Base-by-base conservation (phyloP, 192 early-diverging fungal genomes). In the Coemansia asiatica region DNA sequence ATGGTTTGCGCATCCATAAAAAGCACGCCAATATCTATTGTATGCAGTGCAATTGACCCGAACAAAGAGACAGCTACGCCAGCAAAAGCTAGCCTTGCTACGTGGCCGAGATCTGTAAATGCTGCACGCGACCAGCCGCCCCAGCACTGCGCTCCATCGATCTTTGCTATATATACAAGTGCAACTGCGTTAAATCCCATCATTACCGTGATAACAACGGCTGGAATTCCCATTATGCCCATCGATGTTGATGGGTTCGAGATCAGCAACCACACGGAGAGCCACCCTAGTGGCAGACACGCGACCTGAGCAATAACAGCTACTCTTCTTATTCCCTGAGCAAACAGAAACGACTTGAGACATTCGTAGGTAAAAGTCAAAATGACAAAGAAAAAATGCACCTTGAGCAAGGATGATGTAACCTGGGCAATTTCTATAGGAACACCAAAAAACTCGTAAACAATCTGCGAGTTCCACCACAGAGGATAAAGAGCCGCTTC, bases 291-390 rank as follows among this genome's bases (percentile, higher is more conserved):
- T 6, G 91, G 91, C 21, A 90, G 70, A 8, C 87, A 88, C 29
- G 92, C 70, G n/a, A 83, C 29, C 18, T 92, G 86, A 25, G 90
- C 83, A 60, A 88, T 79, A 36, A 94, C 88, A 15, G 82, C 85
- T 1, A 92, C 90, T 15, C 90, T 82, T 87, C 96, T 93, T 71
- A 91, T 91, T 56, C 92, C 95, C 83, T 98, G 96, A 0, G 90
- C 88, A 76, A 95, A 91, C 55, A 97, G 75, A 63, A 79, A 96
- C 64, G 91, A 87, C 68, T 93, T 91, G 25, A 92, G 70, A 68
- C 89, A 91, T 69, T 97, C 94, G 85, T 89, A 88, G 6, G 86
- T 73, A 56, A 96, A 58, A 66, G 83, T 79, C 0, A 92, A 86
- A 16, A 87, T 86, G 15, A 92, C 78, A 4, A 91, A 90, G 6